Percentiles rank a stretch among this genome's conserved stretches.
Conservation (phyloP, 495 filamentous ascomycete species). For the Zalerion maritima region DNA sequence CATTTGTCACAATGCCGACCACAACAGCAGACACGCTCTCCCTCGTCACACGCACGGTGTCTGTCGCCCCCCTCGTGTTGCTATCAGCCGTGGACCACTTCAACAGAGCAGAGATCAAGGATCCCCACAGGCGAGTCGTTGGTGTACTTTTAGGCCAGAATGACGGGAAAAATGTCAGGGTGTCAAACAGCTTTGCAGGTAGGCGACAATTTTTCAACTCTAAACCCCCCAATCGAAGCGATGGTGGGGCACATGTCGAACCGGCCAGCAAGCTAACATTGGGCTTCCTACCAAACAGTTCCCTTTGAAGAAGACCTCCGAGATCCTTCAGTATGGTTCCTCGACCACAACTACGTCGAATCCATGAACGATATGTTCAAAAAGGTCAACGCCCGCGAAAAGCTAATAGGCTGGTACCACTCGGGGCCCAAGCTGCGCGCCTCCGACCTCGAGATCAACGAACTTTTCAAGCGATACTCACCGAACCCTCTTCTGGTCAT, state of each 20-base stretch:
- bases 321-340: constrained; percentile 96
- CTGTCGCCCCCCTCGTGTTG: constrained; percentile 92
- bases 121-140: constrained; percentile 80
- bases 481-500: constrained; percentile 93
- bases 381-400: constrained; percentile 97
- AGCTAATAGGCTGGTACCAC: constrained; percentile 99
- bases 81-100: constrained; percentile 98
- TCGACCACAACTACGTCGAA: constrained; percentile 99
- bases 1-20: constrained; percentile 79
- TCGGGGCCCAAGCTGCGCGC: constrained; percentile 93
- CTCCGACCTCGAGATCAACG: constrained; percentile 97
- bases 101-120: constrained; percentile 69
- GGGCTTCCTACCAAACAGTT: constrained; percentile 37
- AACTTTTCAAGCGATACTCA: constrained; percentile 98
- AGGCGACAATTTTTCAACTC: too few species aligned
- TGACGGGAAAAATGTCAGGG: constrained; percentile 82
- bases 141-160: constrained; percentile 93
- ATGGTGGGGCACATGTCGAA: constrained; percentile 7
- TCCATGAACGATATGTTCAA: constrained; percentile 99
- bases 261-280: constrained; percentile 7
- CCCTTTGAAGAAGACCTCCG: constrained; percentile 98
- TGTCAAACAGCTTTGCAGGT: constrained; percentile 99
- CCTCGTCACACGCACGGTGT: constrained; percentile 82
- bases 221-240: constrained; percentile 3
- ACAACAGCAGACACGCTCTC: constrained; percentile 91